These are phyloP conservation scores for Moricandia moricandioides DNA, from an alignment of 345 rosid species.

Conservation along the genomic window DNA sequence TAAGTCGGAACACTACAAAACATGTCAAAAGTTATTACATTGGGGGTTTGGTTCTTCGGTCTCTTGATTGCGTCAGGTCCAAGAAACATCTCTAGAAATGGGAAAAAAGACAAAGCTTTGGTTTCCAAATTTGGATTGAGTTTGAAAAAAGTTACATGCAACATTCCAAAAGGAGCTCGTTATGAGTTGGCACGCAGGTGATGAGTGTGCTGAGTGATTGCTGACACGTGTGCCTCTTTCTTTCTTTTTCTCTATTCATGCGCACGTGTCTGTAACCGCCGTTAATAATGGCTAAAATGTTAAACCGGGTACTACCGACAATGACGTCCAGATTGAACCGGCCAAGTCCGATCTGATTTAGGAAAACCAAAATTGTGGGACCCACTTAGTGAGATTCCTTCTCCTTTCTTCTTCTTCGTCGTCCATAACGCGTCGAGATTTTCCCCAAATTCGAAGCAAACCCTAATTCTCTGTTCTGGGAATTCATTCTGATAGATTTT, in stretches of 20 bases:
- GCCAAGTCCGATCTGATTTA: not conserved
- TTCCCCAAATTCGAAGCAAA: not conserved
- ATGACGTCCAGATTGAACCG: conserved; percentile 1
- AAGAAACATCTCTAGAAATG: not conserved
- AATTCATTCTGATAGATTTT: not conserved
- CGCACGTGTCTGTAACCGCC: not conserved
- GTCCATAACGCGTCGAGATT: conserved; percentile 26
- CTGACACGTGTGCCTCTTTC: conserved; percentile 14
- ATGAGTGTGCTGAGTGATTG: conserved; percentile 21
- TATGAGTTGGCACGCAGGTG: conserved; percentile 27
- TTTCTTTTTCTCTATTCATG: not conserved
- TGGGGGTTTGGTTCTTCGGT: not conserved
- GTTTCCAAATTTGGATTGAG: conserved; percentile 5
- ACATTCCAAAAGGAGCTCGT: conserved; percentile 14
- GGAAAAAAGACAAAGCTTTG: conserved; percentile 18
- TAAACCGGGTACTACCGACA: conserved; percentile 22
- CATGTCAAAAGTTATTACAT: not conserved
- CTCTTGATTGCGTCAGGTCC: not conserved
- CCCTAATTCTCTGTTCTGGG: conserved; percentile 14
- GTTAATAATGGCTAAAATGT: not conserved
- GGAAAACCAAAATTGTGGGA: conserved; percentile 5
- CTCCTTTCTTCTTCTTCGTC: not conserved
- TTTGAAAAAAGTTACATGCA: conserved; percentile 13
- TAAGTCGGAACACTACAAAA: not conserved
- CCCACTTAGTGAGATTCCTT: not conserved